A percentile compares a stretch with the other conserved stretches of the same genome.
Conservation (phyloP, 2,329 filamentous ascomycete genomes). For the Colletotrichum musae region DNA sequence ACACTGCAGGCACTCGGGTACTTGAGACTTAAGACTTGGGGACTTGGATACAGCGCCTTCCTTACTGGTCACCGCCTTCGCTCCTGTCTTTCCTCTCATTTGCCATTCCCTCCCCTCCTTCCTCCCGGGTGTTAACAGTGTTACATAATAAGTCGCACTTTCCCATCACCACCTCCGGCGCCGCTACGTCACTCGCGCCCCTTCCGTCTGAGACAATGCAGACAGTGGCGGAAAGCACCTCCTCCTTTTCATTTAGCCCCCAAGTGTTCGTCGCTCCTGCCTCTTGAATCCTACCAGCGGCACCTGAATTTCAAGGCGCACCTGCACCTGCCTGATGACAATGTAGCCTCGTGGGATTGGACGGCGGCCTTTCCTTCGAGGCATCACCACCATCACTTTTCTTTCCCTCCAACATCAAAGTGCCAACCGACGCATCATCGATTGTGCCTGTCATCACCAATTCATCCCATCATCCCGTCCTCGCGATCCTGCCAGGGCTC, state of each 20-base stretch:
- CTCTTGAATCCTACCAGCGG: not conserved
- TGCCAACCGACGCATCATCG: not conserved
- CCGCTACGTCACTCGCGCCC: conserved; percentile 13
- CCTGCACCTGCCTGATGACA: not conserved
- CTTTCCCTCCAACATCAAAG: not conserved
- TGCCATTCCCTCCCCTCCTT: not conserved
- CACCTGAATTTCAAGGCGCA: not conserved
- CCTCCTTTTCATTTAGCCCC: not conserved
- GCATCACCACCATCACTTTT: not conserved
- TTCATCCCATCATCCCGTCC: conserved; percentile 12
- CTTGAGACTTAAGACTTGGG: no score
- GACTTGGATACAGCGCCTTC: no score
- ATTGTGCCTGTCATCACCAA: not conserved
- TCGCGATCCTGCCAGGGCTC: conserved; percentile 4
- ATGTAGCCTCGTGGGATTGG: not conserved
- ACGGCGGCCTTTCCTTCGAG: not conserved
- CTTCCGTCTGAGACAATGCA: conserved; percentile 13
- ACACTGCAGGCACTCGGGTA: no score
- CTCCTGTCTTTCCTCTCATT: not conserved
- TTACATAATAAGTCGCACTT: conserved; percentile 34
- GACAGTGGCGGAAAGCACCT: conserved; percentile 9
- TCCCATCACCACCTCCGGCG: conserved; percentile 12
- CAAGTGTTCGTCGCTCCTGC: not conserved
- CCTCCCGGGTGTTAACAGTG: not conserved
- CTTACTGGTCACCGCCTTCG: not conserved